phyloP scores from a whole-genome alignment of 208 protist genomes.

The Phytomonas francai region DNA sequence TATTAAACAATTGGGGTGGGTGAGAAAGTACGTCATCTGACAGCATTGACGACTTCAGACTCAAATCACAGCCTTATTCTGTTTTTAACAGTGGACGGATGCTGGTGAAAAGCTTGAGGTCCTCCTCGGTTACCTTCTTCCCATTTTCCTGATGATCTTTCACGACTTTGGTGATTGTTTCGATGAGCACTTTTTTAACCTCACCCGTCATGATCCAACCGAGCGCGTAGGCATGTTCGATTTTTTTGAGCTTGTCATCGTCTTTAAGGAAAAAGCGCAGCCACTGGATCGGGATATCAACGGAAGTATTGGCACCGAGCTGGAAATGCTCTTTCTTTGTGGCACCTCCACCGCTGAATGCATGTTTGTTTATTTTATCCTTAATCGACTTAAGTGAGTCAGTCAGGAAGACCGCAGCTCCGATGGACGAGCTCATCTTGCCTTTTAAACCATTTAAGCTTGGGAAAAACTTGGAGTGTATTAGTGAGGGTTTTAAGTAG shows the following conservation, averaged over 20 bases:
- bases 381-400: slow-evolving; percentile 95
- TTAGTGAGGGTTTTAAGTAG: slow-evolving; percentile 94
- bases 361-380: slow-evolving; percentile 95
- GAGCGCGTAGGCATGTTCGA: slow-evolving; percentile 88
- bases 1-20: background rate
- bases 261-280: slow-evolving; percentile 98
- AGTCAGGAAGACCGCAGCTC: slow-evolving; percentile 94
- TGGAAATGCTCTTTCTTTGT: slow-evolving; percentile 96
- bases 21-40: background rate
- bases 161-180: slow-evolving; percentile 83
- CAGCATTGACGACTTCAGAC: background rate
- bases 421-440: slow-evolving; percentile 97
- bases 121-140: slow-evolving; percentile 87
- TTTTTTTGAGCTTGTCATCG: slow-evolving; percentile 86
- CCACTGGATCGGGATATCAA: slow-evolving; percentile 97
- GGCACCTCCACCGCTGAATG: slow-evolving; percentile 97
- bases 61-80: background rate
- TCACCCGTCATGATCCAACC: slow-evolving; percentile 95
- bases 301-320: slow-evolving; percentile 90
- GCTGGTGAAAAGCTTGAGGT: slow-evolving; percentile 60
- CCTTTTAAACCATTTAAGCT: slow-evolving; percentile 93
- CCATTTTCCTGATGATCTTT: slow-evolving; percentile 84
- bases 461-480: slow-evolving; percentile 98
- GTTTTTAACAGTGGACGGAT: slow-evolving; percentile 52
- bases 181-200: slow-evolving; percentile 95